Conservation (phyloP, 2,329 filamentous ascomycete species). For the Cladosporium phlei region DNA sequence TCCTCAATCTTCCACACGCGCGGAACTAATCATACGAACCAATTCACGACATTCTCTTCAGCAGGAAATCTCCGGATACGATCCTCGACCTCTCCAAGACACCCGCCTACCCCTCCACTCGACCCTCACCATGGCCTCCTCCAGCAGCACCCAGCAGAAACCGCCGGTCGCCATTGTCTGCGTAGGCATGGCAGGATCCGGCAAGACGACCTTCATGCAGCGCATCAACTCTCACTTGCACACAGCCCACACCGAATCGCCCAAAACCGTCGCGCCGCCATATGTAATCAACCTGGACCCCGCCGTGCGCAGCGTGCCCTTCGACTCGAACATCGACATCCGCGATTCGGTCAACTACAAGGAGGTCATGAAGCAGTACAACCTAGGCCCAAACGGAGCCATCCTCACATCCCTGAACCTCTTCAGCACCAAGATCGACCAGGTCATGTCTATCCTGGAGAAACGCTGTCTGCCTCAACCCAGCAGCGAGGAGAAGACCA, state of each 20-base stretch:
- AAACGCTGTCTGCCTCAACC: slow-evolving; percentile 57
- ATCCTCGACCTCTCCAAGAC: background rate
- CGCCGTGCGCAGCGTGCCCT: slow-evolving; percentile 86
- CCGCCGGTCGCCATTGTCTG: slow-evolving; percentile 79
- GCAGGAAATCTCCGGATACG: background rate
- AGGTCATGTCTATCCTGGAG: slow-evolving; percentile 83
- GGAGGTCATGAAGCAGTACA: slow-evolving; percentile 99
- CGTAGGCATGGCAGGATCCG: slow-evolving; percentile 95
- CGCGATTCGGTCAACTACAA: slow-evolving; percentile 99
- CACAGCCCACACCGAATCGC: slow-evolving; percentile 33
- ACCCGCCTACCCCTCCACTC: background rate
- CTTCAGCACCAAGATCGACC: slow-evolving; percentile 96
- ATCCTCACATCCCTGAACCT: slow-evolving; percentile 94
- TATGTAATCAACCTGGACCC: slow-evolving; percentile 98
- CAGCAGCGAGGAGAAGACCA: background rate
- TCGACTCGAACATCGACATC: slow-evolving; percentile 97
- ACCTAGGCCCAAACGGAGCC: slow-evolving; percentile 92
- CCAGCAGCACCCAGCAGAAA: slow-evolving; percentile 10
- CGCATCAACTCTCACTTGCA: slow-evolving; percentile 93
- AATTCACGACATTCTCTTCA: background rate
- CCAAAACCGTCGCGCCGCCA: slow-evolving; percentile 64
- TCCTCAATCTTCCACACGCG: no score
- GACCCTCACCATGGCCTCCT: slow-evolving; percentile 18
- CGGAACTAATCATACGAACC: background rate
- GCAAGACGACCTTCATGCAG: slow-evolving; percentile 99